phyloP scores from a whole-genome alignment of 2,329 filamentous ascomycete species.

The Diaporthe eres region DNA sequence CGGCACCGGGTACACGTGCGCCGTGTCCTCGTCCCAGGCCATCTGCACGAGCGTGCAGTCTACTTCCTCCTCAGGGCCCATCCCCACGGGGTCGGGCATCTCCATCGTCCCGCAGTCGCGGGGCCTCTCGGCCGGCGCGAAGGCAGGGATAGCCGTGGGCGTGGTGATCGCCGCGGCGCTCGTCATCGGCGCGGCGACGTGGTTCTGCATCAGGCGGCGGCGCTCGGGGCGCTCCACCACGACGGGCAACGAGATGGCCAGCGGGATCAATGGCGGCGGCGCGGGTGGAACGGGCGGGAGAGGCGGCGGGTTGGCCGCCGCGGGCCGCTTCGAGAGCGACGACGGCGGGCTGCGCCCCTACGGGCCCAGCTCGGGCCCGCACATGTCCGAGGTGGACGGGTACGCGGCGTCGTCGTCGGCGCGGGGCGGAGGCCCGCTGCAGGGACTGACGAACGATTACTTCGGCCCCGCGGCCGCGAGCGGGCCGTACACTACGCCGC shows the following conservation, averaged over 20 bases:
- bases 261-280: slow-evolving; percentile 7
- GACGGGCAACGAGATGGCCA: slow-evolving; percentile 38
- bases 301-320: not conserved
- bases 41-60: slow-evolving; percentile 55
- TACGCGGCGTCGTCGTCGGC: slow-evolving; percentile 48
- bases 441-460: slow-evolving; percentile 49
- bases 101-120: slow-evolving; percentile 31
- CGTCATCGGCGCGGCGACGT: slow-evolving; percentile 60
- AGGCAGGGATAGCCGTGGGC: slow-evolving; percentile 70
- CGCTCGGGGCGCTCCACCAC: slow-evolving; percentile 48
- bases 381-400: slow-evolving; percentile 49
- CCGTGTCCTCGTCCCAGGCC: slow-evolving; percentile 52
- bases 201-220: slow-evolving; percentile 61
- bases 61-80: slow-evolving; percentile 49
- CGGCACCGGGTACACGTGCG: slow-evolving; percentile 59
- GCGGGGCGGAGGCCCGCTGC: slow-evolving; percentile 41
- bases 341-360: slow-evolving; percentile 40
- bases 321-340: slow-evolving; percentile 11
- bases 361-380: slow-evolving; percentile 44
- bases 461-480: slow-evolving; percentile 35
- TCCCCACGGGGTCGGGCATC: slow-evolving; percentile 49
- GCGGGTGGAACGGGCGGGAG: slow-evolving; percentile 1
- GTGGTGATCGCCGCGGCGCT: slow-evolving; percentile 60
- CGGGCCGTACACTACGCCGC: slow-evolving; percentile 60
- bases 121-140: slow-evolving; percentile 63